Percentiles rank a stretch among this genome's conserved stretches.
These are phyloP conservation scores for Cordyceps javanica DNA, from an alignment of 2,329 filamentous ascomycete genomes.

Conservation along the genomic window DNA sequence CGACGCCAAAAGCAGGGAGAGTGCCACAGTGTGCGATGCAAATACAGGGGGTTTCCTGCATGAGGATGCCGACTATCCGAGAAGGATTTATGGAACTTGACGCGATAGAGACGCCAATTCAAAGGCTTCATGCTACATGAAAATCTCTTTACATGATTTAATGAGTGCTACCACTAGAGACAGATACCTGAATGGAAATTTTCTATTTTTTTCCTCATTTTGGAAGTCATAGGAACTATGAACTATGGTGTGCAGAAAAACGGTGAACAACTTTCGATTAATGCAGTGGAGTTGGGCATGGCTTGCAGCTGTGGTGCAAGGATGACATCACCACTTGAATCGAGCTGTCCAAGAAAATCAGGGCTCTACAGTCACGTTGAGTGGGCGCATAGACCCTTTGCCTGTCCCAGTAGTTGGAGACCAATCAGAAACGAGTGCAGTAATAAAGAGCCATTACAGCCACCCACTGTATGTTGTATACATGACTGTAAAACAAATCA, in stretches of 20 bases:
- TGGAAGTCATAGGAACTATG: no score
- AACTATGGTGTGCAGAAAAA: no score
- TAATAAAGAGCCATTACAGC: neutral
- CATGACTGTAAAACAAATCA: neutral
- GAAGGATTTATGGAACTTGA: neutral
- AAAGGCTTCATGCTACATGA: no score
- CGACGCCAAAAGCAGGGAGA: neutral
- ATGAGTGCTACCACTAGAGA: slow-evolving; percentile 1
- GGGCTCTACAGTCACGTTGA: no score
- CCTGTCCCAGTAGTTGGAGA: neutral
- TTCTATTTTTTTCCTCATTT: neutral
- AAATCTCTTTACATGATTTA: no score
- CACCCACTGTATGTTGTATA: no score
- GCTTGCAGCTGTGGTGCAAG: slow-evolving; percentile 1
- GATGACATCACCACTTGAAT: slow-evolving; percentile 13
- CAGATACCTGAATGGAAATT: slow-evolving; percentile 7
- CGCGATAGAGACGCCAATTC: neutral
- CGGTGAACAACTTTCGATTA: no score
- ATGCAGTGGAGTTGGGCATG: neutral
- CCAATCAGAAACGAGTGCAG: no score
- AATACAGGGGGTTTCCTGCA: neutral
- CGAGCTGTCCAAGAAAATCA: neutral
- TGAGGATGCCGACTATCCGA: slow-evolving; percentile 3
- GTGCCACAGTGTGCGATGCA: neutral
- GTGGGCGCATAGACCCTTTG: no score